Conservation (phyloP, 495 filamentous ascomycete genomes). For the Trichoderma erinaceum region DNA sequence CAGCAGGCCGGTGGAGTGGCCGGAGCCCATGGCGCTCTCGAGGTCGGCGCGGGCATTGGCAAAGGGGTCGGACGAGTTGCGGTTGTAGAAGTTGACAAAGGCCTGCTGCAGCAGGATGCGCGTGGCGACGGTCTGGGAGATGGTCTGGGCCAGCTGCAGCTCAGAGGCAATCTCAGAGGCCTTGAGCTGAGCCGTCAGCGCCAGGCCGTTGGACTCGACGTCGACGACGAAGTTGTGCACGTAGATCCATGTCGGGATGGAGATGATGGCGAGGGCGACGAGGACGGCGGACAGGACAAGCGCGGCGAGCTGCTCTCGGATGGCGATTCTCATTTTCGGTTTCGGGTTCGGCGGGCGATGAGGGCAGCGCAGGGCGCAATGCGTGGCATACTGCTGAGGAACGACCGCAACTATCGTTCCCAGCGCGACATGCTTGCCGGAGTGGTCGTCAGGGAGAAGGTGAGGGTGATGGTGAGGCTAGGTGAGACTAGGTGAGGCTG, state of each 20-base stretch:
- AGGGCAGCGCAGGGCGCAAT: constrained; percentile 18
- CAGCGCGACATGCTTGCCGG: constrained; percentile 2
- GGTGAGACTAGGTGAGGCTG: no score
- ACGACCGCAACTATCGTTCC: neutral
- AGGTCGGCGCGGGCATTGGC: constrained; percentile 53
- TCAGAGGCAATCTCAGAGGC: constrained; percentile 72
- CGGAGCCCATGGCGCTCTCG: constrained; percentile 50
- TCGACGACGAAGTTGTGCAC: constrained; percentile 67
- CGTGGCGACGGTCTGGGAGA: constrained; percentile 59
- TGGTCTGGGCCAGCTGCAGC: constrained; percentile 65
- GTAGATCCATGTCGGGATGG: constrained; percentile 57
- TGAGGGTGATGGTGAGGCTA: neutral
- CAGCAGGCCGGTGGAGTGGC: constrained; percentile 48
- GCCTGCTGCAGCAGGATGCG: constrained; percentile 60
- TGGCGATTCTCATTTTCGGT: constrained; percentile 69
- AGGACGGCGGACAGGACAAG: constrained; percentile 66
- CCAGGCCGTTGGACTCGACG: constrained; percentile 52
- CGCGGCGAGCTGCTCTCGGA: constrained; percentile 72
- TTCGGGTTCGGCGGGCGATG: constrained; percentile 23
- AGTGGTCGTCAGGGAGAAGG: neutral
- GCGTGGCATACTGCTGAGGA: constrained; percentile 1
- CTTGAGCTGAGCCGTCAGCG: constrained; percentile 79
- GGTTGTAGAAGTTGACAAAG: constrained; percentile 54
- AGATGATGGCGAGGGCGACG: constrained; percentile 52
- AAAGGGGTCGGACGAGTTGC: constrained; percentile 36